Conservation (phyloP, 352 stramenopile genomes). For the Phytophthora multivora region DNA sequence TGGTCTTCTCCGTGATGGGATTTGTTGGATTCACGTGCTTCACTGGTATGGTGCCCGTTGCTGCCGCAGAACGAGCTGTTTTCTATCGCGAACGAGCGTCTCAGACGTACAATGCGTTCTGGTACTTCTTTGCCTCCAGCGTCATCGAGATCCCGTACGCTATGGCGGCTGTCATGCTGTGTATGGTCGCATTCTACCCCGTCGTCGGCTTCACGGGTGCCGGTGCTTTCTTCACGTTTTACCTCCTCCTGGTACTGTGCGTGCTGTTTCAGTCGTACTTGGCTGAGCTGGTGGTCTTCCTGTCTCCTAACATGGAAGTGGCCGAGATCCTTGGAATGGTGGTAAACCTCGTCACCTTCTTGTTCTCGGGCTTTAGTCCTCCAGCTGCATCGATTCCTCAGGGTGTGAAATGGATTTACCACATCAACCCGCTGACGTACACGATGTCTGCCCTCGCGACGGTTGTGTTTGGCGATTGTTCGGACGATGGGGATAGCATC, state of each 20-base stretch:
- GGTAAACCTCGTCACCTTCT: constrained; percentile 37
- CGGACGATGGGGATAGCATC: not conserved
- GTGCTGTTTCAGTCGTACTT: constrained; percentile 35
- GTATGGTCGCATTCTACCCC: constrained; percentile 11
- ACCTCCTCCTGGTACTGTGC: constrained; percentile 21
- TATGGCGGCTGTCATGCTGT: constrained; percentile 1
- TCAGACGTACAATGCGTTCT: constrained; percentile 22
- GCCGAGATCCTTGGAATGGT: constrained; percentile 37
- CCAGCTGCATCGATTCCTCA: constrained; percentile 32
- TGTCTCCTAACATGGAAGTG: constrained; percentile 31
- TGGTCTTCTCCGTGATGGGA: constrained; percentile 10
- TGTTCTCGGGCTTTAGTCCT: constrained; percentile 43
- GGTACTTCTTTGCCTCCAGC: constrained; percentile 19
- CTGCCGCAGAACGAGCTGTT: not conserved
- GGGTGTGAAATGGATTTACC: constrained; percentile 26
- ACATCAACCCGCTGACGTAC: constrained; percentile 43
- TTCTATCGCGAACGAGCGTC: constrained; percentile 20
- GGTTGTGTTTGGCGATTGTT: constrained; percentile 39
- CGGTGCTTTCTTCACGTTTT: constrained; percentile 33
- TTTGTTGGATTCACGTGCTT: constrained; percentile 9
- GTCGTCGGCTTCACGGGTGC: constrained; percentile 22
- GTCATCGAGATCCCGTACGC: constrained; percentile 22
- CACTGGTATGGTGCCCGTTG: constrained; percentile 13
- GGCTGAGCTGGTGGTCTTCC: constrained; percentile 32
- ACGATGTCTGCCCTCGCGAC: constrained; percentile 35